Percentiles rank a stretch among this genome's conserved stretches.
Evolutionary conservation across 1,139 yeast genomes (phyloP).

Genomic region (Blastobotrys apis): DNA sequence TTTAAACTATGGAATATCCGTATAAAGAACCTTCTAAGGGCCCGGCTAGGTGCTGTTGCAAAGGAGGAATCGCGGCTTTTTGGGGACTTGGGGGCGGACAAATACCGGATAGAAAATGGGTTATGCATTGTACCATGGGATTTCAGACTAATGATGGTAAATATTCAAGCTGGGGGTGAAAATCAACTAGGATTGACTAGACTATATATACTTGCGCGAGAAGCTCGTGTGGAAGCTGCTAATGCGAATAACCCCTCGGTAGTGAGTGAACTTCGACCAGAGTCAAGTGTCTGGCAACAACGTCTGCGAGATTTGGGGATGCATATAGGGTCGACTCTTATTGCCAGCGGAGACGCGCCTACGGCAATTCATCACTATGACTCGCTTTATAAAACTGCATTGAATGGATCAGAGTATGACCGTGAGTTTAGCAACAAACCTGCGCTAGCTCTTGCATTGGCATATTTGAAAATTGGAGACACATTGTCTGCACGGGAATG

Average conservation of each 20-base stretch:
- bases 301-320: conserved; percentile 32
- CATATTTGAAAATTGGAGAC: conserved; percentile 31
- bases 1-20: conserved; percentile 27
- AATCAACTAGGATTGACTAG: conserved; percentile 26
- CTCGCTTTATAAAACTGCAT: conserved; percentile 23
- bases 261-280: conserved; percentile 5
- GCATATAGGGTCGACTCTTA: conserved; percentile 32
- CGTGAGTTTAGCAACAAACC: conserved; percentile 18
- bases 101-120: conserved; percentile 26
- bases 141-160: conserved; percentile 26
- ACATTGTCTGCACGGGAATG: conserved; percentile 30
- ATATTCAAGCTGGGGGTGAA: conserved; percentile 29
- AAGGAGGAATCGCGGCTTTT: conserved; percentile 26
- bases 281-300: conserved; percentile 24
- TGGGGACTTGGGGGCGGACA: conserved; percentile 26
- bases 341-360: conserved; percentile 32
- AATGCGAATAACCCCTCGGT: conserved; percentile 1
- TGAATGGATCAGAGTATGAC: conserved; percentile 13
- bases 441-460: conserved; percentile 25
- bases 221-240: conserved; percentile 25
- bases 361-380: conserved; percentile 33
- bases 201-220: conserved; percentile 31
- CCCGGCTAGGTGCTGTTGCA: conserved; percentile 23
- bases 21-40: conserved; percentile 22
- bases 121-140: conserved; percentile 32